Percentiles rank a stretch among this genome's conserved stretches.
Conservation (phyloP, 2,329 filamentous ascomycete genomes). For the Aspergillus viridinutans region DNA sequence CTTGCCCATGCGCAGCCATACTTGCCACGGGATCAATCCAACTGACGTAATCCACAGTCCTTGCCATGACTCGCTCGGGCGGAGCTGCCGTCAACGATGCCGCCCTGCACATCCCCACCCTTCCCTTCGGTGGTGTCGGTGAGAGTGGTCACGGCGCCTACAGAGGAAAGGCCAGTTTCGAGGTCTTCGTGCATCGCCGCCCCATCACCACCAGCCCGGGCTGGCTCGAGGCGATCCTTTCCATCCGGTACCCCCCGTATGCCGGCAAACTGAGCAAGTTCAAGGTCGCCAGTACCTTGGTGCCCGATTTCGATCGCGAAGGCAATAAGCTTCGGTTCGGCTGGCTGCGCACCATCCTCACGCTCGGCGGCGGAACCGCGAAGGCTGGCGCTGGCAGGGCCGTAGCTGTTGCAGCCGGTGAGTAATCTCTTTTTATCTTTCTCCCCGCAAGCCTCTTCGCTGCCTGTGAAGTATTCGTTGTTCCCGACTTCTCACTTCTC, state of each 20-base stretch:
- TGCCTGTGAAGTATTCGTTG: slow-evolving; percentile 1
- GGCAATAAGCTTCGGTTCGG: slow-evolving; percentile 42
- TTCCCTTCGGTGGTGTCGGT: slow-evolving; percentile 81
- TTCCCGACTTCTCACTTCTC: slow-evolving; percentile 5
- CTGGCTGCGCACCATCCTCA: slow-evolving; percentile 38
- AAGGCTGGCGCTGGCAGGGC: slow-evolving; percentile 35
- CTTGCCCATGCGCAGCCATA: neutral
- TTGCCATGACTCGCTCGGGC: slow-evolving; percentile 61
- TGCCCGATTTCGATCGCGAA: slow-evolving; percentile 59
- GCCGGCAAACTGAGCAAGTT: slow-evolving; percentile 52
- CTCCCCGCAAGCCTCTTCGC: neutral
- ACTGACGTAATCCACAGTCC: slow-evolving; percentile 42
- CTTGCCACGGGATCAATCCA: neutral
- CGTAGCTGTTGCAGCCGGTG: slow-evolving; percentile 35
- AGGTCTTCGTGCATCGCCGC: slow-evolving; percentile 59
- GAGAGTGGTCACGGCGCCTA: slow-evolving; percentile 73
- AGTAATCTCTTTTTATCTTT: slow-evolving; percentile 25
- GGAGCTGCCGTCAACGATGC: slow-evolving; percentile 57
- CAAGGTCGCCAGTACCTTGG: slow-evolving; percentile 47
- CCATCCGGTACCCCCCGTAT: slow-evolving; percentile 60
- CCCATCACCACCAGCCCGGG: slow-evolving; percentile 55
- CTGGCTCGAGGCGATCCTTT: slow-evolving; percentile 57
- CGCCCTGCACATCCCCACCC: slow-evolving; percentile 67
- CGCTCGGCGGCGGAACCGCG: slow-evolving; percentile 38
- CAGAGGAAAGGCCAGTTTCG: slow-evolving; percentile 67